A percentile compares a stretch with the other conserved stretches of the same genome.
These are phyloP conservation scores for Penstemon barbatus DNA, from an alignment of 257 asterid genomes.

Conservation along the genomic window DNA sequence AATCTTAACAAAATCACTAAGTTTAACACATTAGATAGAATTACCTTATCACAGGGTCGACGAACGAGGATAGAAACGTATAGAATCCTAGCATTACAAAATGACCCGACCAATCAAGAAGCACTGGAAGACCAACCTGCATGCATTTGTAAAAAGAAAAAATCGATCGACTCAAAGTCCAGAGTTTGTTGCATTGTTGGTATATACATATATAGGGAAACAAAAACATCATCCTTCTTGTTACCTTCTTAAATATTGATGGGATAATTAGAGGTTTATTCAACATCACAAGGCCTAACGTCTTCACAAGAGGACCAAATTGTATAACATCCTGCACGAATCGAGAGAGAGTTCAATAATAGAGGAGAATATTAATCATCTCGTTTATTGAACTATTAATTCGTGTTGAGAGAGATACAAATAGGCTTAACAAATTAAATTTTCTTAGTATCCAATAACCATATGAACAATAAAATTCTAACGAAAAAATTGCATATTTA, in stretches of 20 bases:
- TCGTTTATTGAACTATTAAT: too few relatives aligned
- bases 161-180: too few relatives aligned
- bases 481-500: too few relatives aligned
- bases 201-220: not conserved
- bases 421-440: too few relatives aligned
- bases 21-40: not conserved
- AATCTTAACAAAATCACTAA: not conserved
- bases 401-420: too few relatives aligned
- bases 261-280: slow-evolving; percentile 72
- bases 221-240: not conserved
- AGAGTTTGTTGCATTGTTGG: not conserved
- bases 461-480: too few relatives aligned
- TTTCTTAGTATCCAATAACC: too few relatives aligned
- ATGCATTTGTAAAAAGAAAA: slow-evolving; percentile 34
- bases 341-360: not conserved
- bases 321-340: slow-evolving; percentile 81
- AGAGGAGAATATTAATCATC: too few relatives aligned
- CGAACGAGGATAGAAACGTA: slow-evolving; percentile 68
- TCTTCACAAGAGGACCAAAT: slow-evolving; percentile 90
- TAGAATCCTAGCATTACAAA: slow-evolving; percentile 84
- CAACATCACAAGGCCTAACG: slow-evolving; percentile 79
- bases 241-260: slow-evolving; percentile 82
- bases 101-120: slow-evolving; percentile 85
- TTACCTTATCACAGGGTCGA: slow-evolving; percentile 78
- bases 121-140: slow-evolving; percentile 84